phyloP scores from a whole-genome alignment of 495 filamentous ascomycete genomes.

The Penicillium malachiteum region DNA sequence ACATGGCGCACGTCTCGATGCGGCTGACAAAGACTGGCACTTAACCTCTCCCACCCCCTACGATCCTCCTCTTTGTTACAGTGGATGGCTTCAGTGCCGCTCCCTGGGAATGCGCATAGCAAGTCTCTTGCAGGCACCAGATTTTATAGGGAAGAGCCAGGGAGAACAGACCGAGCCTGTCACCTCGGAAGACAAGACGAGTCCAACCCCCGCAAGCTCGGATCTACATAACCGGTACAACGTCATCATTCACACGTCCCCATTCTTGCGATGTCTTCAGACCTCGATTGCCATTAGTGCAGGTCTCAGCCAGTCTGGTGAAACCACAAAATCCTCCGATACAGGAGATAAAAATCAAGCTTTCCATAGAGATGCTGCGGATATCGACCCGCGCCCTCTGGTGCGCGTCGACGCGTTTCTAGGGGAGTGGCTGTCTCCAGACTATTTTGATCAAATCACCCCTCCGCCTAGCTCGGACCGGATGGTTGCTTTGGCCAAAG shows the following conservation, averaged over 20 bases:
- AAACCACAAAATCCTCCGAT: slow-evolving; percentile 16
- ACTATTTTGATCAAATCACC: slow-evolving; percentile 90
- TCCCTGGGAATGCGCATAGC: slow-evolving; percentile 78
- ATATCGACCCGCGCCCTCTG: slow-evolving; percentile 25
- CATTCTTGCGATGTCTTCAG: slow-evolving; percentile 89
- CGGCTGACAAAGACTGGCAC: slow-evolving; percentile 92
- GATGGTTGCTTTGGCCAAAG: slow-evolving; percentile 86
- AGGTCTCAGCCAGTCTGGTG: slow-evolving; percentile 70
- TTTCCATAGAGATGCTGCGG: slow-evolving; percentile 3
- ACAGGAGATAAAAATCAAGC: background rate
- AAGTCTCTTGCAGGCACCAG: slow-evolving; percentile 58
- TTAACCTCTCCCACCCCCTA: slow-evolving; percentile 92
- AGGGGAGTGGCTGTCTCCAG: slow-evolving; percentile 91
- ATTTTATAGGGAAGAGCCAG: slow-evolving; percentile 23
- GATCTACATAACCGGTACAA: slow-evolving; percentile 62
- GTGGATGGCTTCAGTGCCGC: slow-evolving; percentile 85
- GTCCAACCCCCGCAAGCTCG: slow-evolving; percentile 21
- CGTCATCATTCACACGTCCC: slow-evolving; percentile 86
- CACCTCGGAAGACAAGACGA: slow-evolving; percentile 16
- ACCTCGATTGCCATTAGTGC: slow-evolving; percentile 88
- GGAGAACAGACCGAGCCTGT: slow-evolving; percentile 8
- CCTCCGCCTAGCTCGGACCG: slow-evolving; percentile 81
- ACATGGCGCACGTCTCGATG: slow-evolving; percentile 90
- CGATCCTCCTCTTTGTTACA: slow-evolving; percentile 92
- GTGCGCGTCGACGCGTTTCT: slow-evolving; percentile 88